Base-by-base conservation (phyloP, 2,329 filamentous ascomycete genomes). In the Conoideocrella luteorostrata region DNA sequence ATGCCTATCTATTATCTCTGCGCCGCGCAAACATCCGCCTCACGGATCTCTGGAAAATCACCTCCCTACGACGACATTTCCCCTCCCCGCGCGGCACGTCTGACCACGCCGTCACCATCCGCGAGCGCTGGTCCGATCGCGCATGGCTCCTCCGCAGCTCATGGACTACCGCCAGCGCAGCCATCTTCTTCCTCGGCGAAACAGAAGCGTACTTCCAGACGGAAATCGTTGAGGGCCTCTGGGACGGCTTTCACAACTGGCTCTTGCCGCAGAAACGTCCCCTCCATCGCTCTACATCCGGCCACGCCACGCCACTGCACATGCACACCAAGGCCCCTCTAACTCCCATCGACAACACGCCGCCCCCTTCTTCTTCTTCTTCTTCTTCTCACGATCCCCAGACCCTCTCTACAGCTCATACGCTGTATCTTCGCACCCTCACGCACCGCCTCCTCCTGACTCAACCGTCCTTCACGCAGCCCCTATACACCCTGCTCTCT, bases 101-200 rank as follows among this genome's bases (percentile, higher is more conserved):
- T 46, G 71, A 74, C 15, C 76, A 78, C 48, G 74, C 87, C 13
- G 69, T 68, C 21, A 67, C 77, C 18, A 74, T 86, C 10, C 77
- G 88, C 22, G 67, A 77, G 52, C 77, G 86, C 40, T 78, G 82
- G 52, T 78, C 79, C 21, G 59, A 68, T 13, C 76, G 91, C 15
- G 74, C 77, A 4, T 71, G 74, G 26, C 75, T 78, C 1, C 85
- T 95, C 74, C 80, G 93, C 13, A 84, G 82, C 50, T 78, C 91
- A 1, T 98, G 93, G 93, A 91, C 89, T 0, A 94, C 88, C 0
- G 84, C 86, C 53, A 89, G 86, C 56, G 86, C 89, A 3, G 84
- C 88, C 2, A 78, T 95, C 4, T 96, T 95, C 66, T 86, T 97
- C 53, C 72, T 97, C 4, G 88, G 86, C 0, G 90, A 96, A 60